phyloP scores from a whole-genome alignment of 2,329 filamentous ascomycete species.

The Pezicula neosporulosa region DNA sequence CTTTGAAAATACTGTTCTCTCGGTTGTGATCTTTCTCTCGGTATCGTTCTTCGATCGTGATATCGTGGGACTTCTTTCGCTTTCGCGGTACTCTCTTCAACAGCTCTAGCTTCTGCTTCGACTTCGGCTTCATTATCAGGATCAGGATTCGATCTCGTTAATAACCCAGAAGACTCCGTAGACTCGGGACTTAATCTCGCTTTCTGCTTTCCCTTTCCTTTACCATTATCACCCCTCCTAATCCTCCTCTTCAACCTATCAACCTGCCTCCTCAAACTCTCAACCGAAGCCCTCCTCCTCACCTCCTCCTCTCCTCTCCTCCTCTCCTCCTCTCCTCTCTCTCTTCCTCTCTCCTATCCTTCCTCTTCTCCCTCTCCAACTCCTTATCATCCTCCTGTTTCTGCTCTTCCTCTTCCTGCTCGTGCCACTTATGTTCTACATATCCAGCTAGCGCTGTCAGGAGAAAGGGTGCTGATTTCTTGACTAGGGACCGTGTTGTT shows the following conservation, averaged over 20 bases:
- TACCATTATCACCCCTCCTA: constrained; percentile 5
- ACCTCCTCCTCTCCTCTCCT: neutral
- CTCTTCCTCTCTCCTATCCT: neutral
- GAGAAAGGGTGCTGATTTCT: constrained; percentile 14
- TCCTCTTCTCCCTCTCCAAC: neutral
- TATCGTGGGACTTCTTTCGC: too few species aligned
- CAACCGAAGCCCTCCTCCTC: neutral
- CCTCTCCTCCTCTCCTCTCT: neutral
- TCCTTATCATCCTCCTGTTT: neutral
- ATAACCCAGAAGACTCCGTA: too few species aligned
- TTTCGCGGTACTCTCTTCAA: too few species aligned
- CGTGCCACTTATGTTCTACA: constrained; percentile 12
- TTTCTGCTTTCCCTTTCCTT: constrained; percentile 11
- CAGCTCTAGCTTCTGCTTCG: too few species aligned
- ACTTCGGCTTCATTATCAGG: too few species aligned
- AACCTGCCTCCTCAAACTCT: constrained; percentile 31
- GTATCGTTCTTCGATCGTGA: neutral
- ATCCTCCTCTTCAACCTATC: constrained; percentile 44
- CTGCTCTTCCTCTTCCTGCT: constrained; percentile 7
- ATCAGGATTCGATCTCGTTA: too few species aligned
- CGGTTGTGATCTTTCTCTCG: constrained; percentile 26
- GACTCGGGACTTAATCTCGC: neutral
- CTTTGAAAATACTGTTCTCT: too few species aligned
- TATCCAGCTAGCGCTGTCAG: constrained; percentile 11
- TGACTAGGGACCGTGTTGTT: constrained; percentile 6